phyloP scores from a whole-genome alignment of 2,329 filamentous ascomycete species.

The Apiospora sp. region DNA sequence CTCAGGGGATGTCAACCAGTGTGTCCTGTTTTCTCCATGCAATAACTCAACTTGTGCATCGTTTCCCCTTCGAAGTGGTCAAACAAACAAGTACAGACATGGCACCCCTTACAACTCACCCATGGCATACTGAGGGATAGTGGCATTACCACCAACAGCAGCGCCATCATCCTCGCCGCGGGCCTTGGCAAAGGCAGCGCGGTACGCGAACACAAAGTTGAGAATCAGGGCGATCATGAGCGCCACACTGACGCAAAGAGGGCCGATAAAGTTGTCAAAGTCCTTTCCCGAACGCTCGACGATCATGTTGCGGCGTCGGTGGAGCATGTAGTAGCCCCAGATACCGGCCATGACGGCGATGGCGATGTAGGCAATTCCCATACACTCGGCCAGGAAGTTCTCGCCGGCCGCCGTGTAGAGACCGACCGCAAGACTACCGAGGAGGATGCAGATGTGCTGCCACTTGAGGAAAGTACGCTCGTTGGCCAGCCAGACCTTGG shows the following conservation, averaged over 20 bases:
- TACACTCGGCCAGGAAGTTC: constrained; percentile 76
- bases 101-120: constrained; percentile 8
- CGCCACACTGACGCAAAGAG: constrained; percentile 81
- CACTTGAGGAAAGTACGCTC: constrained; percentile 98
- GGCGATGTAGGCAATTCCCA: constrained; percentile 83
- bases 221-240: constrained; percentile 80
- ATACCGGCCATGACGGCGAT: constrained; percentile 83
- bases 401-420: constrained; percentile 88
- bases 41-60: neutral
- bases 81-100: neutral
- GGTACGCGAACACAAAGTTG: constrained; percentile 89
- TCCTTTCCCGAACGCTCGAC: constrained; percentile 86
- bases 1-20: neutral
- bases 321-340: constrained; percentile 90
- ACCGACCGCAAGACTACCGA: constrained; percentile 83
- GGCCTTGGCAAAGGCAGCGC: constrained; percentile 34
- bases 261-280: constrained; percentile 89
- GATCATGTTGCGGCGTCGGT: constrained; percentile 80
- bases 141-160: neutral
- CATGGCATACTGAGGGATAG: constrained; percentile 1
- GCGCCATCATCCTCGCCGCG: neutral
- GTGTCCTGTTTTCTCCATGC: neutral
- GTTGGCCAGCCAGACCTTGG: constrained; percentile 98
- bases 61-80: neutral
- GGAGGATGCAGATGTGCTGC: constrained; percentile 92